Percentiles rank a stretch among this genome's conserved stretches.
phyloP scores from a whole-genome alignment of 306 rosid species.

The Medicago lupulina region DNA sequence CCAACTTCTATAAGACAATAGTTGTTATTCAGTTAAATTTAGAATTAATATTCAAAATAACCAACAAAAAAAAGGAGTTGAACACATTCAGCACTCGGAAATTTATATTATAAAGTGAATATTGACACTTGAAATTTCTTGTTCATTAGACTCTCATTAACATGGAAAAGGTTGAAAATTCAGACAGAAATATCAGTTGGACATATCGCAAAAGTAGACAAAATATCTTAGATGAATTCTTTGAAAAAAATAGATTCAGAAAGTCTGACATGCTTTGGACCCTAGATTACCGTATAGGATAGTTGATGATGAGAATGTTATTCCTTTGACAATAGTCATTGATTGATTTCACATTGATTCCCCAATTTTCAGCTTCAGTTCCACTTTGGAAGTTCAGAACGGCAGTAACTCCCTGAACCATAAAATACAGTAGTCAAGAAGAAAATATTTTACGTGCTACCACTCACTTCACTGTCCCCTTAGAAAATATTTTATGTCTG shows the following conservation, averaged over 20 bases:
- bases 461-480: not conserved
- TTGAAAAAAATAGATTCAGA: not conserved
- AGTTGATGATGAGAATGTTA: conserved; percentile 84
- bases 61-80: not conserved
- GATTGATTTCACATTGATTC: conserved; percentile 70
- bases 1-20: conserved; percentile 37
- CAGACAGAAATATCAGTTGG: conserved; percentile 1
- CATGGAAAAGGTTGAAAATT: conserved; percentile 14
- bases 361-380: conserved; percentile 96
- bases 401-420: conserved; percentile 87
- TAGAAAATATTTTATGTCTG: conserved; percentile 17
- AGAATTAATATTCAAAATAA: conserved; percentile 13
- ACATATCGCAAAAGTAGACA: conserved; percentile 23
- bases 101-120: conserved; percentile 26
- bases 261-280: conserved; percentile 28
- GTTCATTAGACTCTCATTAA: not conserved
- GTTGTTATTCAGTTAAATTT: conserved; percentile 16
- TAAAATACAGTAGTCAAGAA: not conserved
- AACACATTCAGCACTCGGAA: conserved; percentile 9
- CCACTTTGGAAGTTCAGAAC: conserved; percentile 87
- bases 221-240: conserved; percentile 6
- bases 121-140: not conserved
- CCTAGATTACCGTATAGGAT: conserved; percentile 78
- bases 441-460: too few species aligned
- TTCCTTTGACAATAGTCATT: conserved; percentile 77